Percentiles rank a stretch among this genome's conserved stretches.
Conservation (phyloP, 345 rosid species). For the Syzygium oleosum region DNA sequence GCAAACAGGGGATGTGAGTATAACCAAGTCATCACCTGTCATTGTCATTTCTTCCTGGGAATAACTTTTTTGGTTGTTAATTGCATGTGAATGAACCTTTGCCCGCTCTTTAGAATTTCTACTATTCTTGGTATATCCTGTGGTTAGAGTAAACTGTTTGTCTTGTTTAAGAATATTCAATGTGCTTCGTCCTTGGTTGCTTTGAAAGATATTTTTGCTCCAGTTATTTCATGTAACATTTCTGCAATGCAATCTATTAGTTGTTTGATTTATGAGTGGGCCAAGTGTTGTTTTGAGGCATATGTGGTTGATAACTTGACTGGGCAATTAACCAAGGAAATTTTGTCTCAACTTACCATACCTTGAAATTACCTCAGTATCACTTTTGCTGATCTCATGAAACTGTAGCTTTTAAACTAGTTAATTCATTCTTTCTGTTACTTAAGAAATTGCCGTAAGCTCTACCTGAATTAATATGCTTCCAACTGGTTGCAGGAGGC, state of each 20-base stretch:
- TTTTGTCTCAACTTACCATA: background rate
- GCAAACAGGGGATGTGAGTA: constrained; percentile 82
- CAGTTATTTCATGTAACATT: background rate
- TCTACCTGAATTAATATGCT: background rate
- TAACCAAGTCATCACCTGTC: background rate
- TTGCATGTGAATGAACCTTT: background rate
- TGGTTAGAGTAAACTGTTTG: background rate
- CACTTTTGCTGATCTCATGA: background rate
- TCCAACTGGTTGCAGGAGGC: constrained; percentile 55
- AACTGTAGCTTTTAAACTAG: background rate
- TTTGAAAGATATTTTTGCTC: background rate
- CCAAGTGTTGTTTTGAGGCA: background rate
- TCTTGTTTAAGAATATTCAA: background rate
- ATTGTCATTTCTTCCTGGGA: background rate
- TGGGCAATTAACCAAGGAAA: background rate
- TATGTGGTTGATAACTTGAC: background rate
- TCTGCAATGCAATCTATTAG: background rate
- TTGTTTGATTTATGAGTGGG: background rate
- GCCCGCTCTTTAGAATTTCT: background rate
- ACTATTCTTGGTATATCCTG: background rate
- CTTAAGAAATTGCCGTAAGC: background rate
- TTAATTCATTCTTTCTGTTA: background rate
- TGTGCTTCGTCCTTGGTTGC: background rate
- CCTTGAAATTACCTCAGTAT: background rate
- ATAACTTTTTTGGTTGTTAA: background rate